Percentiles rank a stretch among this genome's conserved stretches.
Evolutionary conservation across 163 green algal genomes (phyloP).

Genomic region (Volvox carteri): DNA sequence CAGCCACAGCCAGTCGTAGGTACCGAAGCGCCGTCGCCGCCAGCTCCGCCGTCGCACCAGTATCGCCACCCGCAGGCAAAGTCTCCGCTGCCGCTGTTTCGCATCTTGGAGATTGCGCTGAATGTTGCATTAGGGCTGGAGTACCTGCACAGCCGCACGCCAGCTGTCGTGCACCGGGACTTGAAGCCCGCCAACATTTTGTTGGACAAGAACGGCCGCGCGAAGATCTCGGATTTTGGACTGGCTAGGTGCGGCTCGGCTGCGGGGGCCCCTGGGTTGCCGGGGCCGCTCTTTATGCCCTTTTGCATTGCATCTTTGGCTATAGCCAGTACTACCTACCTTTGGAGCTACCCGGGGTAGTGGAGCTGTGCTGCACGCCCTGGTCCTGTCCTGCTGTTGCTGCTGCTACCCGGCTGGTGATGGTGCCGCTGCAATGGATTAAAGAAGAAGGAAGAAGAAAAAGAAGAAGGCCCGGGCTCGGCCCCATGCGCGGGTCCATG

Average conservation of each 20-base stretch:
- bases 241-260: constrained; percentile 56
- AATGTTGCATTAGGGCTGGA: constrained; percentile 34
- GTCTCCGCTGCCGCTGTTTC: constrained; percentile 32
- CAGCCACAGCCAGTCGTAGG: not conserved
- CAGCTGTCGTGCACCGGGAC: constrained; percentile 46
- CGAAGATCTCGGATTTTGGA: constrained; percentile 77
- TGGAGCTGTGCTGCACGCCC: not conserved
- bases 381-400: not conserved
- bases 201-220: constrained; percentile 60
- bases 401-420: not conserved
- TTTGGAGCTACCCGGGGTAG: no score
- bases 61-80: not conserved
- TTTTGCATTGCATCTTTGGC: no score
- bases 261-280: no score
- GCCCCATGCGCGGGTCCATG: no score
- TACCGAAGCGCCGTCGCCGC: not conserved
- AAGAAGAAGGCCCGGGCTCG: no score
- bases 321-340: no score
- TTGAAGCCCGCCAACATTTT: constrained; percentile 71
- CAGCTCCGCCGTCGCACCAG: not conserved
- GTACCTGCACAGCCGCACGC: constrained; percentile 41
- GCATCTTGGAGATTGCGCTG: constrained; percentile 42
- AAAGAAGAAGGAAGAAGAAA: no score
- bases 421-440: no score
- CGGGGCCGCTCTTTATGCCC: no score